A percentile compares a stretch with the other conserved stretches of the same genome.
Evolutionary conservation across 2,329 filamentous ascomycete species (phyloP).

Genomic region (Hymenoscyphus fraxineus): DNA sequence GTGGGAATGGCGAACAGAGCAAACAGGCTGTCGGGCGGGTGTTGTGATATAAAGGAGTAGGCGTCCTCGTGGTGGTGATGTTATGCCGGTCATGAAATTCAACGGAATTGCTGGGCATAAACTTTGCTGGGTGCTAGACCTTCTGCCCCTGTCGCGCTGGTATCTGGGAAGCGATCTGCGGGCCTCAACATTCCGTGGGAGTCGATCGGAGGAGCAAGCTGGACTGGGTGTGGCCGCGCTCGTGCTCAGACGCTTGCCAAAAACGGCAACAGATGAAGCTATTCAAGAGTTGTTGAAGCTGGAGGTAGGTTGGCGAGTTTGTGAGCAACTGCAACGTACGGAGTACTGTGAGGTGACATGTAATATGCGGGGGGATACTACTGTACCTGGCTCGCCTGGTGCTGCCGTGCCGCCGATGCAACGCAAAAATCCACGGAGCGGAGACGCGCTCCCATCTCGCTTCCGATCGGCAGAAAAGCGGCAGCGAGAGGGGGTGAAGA

Average conservation of each 20-base stretch:
- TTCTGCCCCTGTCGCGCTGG: slow-evolving; percentile 11
- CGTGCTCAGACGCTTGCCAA: not conserved
- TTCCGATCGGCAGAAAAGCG: too few relatives aligned
- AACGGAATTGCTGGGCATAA: slow-evolving; percentile 19
- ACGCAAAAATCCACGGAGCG: not conserved
- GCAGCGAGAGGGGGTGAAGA: not conserved
- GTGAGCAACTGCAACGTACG: not conserved
- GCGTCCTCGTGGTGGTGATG: slow-evolving; percentile 16
- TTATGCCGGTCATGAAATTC: slow-evolving; percentile 4
- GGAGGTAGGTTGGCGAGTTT: not conserved
- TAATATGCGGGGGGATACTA: not conserved
- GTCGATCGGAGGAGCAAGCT: not conserved
- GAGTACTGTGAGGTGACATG: not conserved
- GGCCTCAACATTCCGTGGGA: slow-evolving; percentile 8
- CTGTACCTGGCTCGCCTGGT: not conserved
- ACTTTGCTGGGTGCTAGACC: not conserved
- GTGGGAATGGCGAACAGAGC: not conserved
- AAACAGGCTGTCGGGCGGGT: slow-evolving; percentile 5
- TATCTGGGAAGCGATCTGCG: slow-evolving; percentile 19
- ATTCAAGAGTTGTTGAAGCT: not conserved
- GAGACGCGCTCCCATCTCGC: not conserved
- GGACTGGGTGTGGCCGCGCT: not conserved
- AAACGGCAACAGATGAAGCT: not conserved
- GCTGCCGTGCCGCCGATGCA: not conserved
- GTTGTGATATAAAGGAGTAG: not conserved